phyloP scores from a whole-genome alignment of 257 asterid genomes.

The Dorcoceras hygrometricum region DNA sequence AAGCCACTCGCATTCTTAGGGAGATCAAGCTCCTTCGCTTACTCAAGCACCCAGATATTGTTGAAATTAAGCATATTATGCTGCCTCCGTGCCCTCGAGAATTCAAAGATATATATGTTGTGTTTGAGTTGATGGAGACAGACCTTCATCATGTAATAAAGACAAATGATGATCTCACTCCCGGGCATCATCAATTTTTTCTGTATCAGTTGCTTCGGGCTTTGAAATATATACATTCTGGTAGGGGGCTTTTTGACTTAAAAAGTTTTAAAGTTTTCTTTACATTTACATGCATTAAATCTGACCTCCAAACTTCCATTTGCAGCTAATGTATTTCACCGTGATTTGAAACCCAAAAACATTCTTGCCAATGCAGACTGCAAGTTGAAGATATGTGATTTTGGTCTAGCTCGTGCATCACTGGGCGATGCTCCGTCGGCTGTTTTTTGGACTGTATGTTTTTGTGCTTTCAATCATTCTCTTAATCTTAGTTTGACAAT shows the following conservation, averaged over 20 bases:
- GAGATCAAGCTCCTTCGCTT: conserved; percentile 92
- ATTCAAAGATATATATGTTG: conserved; percentile 92
- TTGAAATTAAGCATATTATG: conserved; percentile 91
- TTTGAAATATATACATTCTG: conserved; percentile 86
- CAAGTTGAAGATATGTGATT: conserved; percentile 96
- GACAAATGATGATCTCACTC: conserved; percentile 86
- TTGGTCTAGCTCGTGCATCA: conserved; percentile 96
- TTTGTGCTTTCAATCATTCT: conserved; percentile 19
- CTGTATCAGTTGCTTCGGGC: conserved; percentile 96
- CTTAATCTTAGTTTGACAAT: conserved; percentile 15
- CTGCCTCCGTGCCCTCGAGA: conserved; percentile 93
- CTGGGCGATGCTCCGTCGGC: conserved; percentile 94
- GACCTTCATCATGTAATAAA: conserved; percentile 94
- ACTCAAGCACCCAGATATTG: conserved; percentile 93
- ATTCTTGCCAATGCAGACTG: conserved; percentile 98
- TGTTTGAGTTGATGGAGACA: conserved; percentile 98
- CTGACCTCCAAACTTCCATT: conserved; percentile 17
- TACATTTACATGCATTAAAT: neutral
- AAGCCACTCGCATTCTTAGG: conserved; percentile 93
- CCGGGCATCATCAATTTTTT: conserved; percentile 95
- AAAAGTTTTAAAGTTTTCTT: conserved; percentile 3
- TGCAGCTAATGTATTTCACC: conserved; percentile 89
- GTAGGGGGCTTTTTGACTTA: conserved; percentile 31
- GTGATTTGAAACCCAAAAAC: conserved; percentile 93
- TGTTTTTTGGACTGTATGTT: conserved; percentile 96